Base-by-base conservation (phyloP, 257 asterid genomes). In the Scutellaria galericulata region DNA sequence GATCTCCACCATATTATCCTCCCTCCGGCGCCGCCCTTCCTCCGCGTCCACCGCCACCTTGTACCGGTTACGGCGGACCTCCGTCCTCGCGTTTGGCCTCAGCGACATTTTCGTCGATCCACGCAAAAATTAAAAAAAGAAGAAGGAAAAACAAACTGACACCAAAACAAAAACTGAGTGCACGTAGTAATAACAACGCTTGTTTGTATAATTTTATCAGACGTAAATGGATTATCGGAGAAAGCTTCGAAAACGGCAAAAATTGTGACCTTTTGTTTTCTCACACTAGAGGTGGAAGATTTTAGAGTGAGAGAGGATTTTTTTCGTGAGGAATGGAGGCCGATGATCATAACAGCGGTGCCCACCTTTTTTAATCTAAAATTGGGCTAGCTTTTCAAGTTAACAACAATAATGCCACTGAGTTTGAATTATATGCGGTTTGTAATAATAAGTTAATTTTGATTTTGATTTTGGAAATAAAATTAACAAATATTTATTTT, bases 31-130 rank as follows among this genome's bases (percentile, higher is more conserved):
- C 27, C 98, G 83, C 7, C 98, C 96, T 75, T 93, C 98, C 10
- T 94, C 98, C 22, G 96, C 95, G 75, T 94, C 99, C 14, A 94
- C 98, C 72, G 98, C 97, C 64, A 94, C 99, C 88, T 91, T 94
- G 78, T 94, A 94, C 75, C 96, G 85, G 84, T 89, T 94, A 79
- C 99, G 92, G 70, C 99, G 96, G 60, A 84, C 93, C 79, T 94
- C 99, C 27, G 92, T 87, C 84, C 78, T 86, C 50, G 91, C 82
- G 76, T 70, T 91, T 24, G 99, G 99, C 80, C 99, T 88, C 83
- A 94, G 79, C 74, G 98, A 94, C 98, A 94, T 93, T 77, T 67
- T 66, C 54, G 53, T 60, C 76, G 80, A 77, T 87, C 84, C 73
- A 74, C 65, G 20, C 52, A 58, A 12, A 24, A 73, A 62, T 31